Percentiles rank a stretch among this genome's conserved stretches.
Conservation (phyloP, 2,329 filamentous ascomycete genomes). For the Penicillium sclerotiorum region DNA sequence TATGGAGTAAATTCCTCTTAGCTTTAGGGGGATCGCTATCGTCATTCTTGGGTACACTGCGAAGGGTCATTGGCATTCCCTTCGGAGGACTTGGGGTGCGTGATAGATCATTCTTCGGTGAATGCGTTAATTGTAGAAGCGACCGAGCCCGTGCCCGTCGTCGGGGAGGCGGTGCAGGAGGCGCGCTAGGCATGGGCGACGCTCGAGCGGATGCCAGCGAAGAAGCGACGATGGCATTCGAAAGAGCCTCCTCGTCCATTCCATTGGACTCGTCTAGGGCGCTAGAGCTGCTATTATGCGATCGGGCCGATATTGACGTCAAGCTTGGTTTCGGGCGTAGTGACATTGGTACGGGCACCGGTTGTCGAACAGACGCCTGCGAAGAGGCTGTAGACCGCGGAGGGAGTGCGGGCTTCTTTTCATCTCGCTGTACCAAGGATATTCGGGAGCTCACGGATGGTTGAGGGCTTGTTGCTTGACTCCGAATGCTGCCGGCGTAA, state of each 20-base stretch:
- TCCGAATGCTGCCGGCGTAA: conserved; percentile 11
- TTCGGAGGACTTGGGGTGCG: conserved; percentile 41
- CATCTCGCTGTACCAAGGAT: conserved; percentile 18
- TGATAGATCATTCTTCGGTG: conserved; percentile 31
- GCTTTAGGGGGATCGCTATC: conserved; percentile 35
- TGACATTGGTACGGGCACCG: conserved; percentile 12
- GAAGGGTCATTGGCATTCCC: conserved; percentile 46
- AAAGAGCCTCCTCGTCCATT: conserved; percentile 42
- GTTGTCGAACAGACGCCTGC: conserved; percentile 13
- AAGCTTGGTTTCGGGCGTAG: conserved; percentile 29
- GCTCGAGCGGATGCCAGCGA: conserved; percentile 49
- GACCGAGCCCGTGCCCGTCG: conserved; percentile 41
- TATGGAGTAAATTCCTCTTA: conserved; percentile 40
- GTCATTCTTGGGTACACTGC: conserved; percentile 39
- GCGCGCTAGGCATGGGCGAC: conserved; percentile 39
- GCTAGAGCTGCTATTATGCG: conserved; percentile 30
- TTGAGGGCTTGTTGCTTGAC: conserved; percentile 13
- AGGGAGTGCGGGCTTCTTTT: conserved; percentile 29
- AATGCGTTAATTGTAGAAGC: conserved; percentile 37
- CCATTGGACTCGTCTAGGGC: conserved; percentile 24
- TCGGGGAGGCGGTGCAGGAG: conserved; percentile 43
- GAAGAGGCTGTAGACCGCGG: conserved; percentile 22
- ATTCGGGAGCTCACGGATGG: conserved; percentile 17
- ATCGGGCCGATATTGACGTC: conserved; percentile 28
- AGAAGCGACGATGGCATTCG: conserved; percentile 52